These are phyloP conservation scores for Malus fusca DNA, from an alignment of 306 rosid genomes.

Conservation along the genomic window DNA sequence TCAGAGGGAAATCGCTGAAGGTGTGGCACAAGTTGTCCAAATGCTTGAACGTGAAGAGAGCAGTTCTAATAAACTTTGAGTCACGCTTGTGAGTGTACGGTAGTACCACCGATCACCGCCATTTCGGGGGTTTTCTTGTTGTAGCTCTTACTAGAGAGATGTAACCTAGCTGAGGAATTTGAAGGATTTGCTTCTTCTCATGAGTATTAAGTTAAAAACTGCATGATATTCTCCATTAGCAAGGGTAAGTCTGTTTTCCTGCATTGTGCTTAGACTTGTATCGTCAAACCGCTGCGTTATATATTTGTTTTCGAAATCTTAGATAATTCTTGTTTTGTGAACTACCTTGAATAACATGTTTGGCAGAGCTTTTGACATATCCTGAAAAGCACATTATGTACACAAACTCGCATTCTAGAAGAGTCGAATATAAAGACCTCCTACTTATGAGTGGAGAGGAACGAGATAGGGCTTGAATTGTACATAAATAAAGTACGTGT, in stretches of 20 bases:
- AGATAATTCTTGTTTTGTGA: background rate
- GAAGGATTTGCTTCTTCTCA: conserved; percentile 15
- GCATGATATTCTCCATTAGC: conserved; percentile 3
- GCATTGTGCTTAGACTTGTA: conserved; percentile 1
- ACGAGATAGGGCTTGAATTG: no score
- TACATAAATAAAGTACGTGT: no score
- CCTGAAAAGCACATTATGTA: no score
- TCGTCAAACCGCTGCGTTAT: background rate
- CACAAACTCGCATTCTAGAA: no score
- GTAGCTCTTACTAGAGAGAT: conserved; percentile 28
- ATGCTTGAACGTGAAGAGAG: conserved; percentile 64
- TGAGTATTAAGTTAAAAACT: conserved; percentile 9
- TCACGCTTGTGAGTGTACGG: conserved; percentile 24
- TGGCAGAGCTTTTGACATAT: background rate
- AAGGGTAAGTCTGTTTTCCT: background rate
- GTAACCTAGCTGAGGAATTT: conserved; percentile 20
- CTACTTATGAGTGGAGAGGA: rapidly evolving
- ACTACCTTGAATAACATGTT: background rate
- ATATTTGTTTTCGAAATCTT: background rate
- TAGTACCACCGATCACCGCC: conserved; percentile 3
- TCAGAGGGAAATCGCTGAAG: conserved; percentile 75
- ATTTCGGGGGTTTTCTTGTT: background rate
- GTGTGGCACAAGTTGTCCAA: conserved; percentile 75
- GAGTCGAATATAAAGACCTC: no score
- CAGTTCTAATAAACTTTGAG: conserved; percentile 32